Evolutionary conservation across 2,329 filamentous ascomycete genomes (phyloP).

Genomic region (Aspergillus versicolor): DNA sequence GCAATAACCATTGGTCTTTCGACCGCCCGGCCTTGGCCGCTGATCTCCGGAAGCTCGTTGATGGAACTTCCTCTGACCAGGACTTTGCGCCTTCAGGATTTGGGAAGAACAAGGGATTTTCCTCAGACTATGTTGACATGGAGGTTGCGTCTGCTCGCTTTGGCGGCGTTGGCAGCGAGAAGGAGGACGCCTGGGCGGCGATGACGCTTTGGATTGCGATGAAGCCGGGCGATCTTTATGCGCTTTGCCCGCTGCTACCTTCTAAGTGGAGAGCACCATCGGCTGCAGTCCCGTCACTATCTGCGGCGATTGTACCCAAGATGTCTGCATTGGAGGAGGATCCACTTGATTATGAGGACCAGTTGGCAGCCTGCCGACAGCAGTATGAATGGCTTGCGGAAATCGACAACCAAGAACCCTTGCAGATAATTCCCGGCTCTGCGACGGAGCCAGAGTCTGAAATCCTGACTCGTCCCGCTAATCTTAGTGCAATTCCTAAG

Average conservation of each 20-base stretch:
- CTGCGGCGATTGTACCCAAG: slow-evolving; percentile 77
- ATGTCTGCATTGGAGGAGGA: slow-evolving; percentile 48
- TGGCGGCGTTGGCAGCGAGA: slow-evolving; percentile 64
- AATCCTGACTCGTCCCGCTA: slow-evolving; percentile 56
- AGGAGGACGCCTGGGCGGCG: slow-evolving; percentile 74
- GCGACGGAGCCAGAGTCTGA: slow-evolving; percentile 46
- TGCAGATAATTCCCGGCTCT: slow-evolving; percentile 37
- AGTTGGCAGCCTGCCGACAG: slow-evolving; percentile 50
- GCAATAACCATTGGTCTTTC: slow-evolving; percentile 82
- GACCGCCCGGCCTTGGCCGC: slow-evolving; percentile 79
- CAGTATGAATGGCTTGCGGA: slow-evolving; percentile 61
- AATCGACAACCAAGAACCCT: slow-evolving; percentile 55
- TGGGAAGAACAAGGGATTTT: slow-evolving; percentile 76
- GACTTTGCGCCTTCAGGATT: slow-evolving; percentile 77
- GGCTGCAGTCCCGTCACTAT: slow-evolving; percentile 76
- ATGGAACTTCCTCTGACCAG: slow-evolving; percentile 77
- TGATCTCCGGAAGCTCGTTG: slow-evolving; percentile 83
- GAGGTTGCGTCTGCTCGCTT: slow-evolving; percentile 90
- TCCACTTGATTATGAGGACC: slow-evolving; percentile 43
- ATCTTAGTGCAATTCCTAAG: slow-evolving; percentile 56
- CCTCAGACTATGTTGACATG: slow-evolving; percentile 88
- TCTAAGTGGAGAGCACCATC: slow-evolving; percentile 78
- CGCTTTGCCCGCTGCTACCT: slow-evolving; percentile 84
- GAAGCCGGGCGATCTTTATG: slow-evolving; percentile 88
- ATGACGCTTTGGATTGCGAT: slow-evolving; percentile 99